A percentile compares a stretch with the other conserved stretches of the same genome.
phyloP scores from a whole-genome alignment of 2,329 filamentous ascomycete species.

The Dothistroma pini region DNA sequence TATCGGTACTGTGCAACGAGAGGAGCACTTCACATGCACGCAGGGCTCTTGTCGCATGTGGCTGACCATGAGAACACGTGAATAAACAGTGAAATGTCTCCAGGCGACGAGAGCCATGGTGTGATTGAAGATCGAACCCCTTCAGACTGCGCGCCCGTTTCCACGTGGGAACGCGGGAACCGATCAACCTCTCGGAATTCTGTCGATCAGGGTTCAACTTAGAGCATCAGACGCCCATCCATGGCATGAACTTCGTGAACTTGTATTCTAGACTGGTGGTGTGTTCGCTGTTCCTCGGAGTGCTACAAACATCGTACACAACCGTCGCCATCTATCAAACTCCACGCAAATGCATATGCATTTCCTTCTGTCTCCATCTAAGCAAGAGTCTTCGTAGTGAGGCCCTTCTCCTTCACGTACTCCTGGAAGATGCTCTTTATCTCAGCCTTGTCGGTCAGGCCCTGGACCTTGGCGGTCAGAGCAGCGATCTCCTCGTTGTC shows the following conservation, averaged over 20 bases:
- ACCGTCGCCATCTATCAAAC: neutral
- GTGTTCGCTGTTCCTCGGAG: neutral
- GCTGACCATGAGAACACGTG: neutral
- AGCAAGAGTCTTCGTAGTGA: constrained; percentile 1
- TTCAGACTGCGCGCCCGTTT: neutral
- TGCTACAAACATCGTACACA: neutral
- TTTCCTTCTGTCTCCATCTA: neutral
- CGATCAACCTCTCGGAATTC: neutral
- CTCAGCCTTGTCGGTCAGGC: constrained; percentile 71
- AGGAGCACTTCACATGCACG: neutral
- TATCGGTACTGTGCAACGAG: neutral
- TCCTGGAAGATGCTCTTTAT: constrained; percentile 80
- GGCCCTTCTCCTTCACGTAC: constrained; percentile 3
- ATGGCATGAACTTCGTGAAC: neutral
- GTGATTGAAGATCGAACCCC: neutral
- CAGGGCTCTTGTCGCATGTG: neutral
- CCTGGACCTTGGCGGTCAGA: constrained; percentile 74
- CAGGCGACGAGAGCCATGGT: neutral
- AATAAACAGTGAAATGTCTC: neutral
- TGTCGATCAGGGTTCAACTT: neutral
- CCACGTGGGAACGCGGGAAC: neutral
- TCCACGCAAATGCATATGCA: neutral
- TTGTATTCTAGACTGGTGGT: neutral
- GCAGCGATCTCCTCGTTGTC: constrained; percentile 86
- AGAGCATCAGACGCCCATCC: neutral